Percentiles rank a stretch among this genome's conserved stretches.
phyloP scores from a whole-genome alignment of 2,329 filamentous ascomycete species.

The Akanthomyces muscarius region DNA sequence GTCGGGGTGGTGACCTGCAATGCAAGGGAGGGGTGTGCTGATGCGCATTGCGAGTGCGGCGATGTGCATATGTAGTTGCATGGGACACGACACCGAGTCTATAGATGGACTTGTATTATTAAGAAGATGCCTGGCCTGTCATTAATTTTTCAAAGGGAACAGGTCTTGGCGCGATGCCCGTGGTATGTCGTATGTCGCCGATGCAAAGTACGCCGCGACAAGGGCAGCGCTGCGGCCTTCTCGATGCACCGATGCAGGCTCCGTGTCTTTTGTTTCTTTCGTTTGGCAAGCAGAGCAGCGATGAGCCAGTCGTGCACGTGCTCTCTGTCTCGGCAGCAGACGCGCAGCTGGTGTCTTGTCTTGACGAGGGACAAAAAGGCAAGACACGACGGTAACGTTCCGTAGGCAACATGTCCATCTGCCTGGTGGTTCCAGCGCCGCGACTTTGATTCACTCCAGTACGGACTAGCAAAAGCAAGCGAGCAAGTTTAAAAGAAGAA shows the following conservation, averaged over 20 bases:
- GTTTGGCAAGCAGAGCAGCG: too few relatives aligned
- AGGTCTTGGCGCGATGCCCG: background rate
- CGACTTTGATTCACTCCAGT: too few relatives aligned
- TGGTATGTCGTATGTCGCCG: background rate
- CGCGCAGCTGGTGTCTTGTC: background rate
- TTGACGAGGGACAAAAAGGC: too few relatives aligned
- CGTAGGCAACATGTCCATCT: background rate
- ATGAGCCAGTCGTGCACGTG: background rate
- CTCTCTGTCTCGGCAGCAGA: background rate
- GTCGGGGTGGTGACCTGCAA: too few relatives aligned
- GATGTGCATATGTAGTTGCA: background rate
- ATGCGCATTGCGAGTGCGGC: background rate
- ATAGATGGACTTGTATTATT: too few relatives aligned
- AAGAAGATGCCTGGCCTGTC: background rate
- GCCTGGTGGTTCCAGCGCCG: too few relatives aligned
- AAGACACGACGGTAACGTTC: constrained; percentile 2
- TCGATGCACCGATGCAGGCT: too few relatives aligned
- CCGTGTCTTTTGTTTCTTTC: too few relatives aligned
- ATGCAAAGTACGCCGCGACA: background rate
- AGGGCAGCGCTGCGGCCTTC: background rate
- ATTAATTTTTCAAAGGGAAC: background rate
- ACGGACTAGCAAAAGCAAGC: too few relatives aligned
- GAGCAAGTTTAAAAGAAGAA: background rate
- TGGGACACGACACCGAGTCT: background rate
- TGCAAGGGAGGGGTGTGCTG: background rate